Evolutionary conservation across 208 protist species (phyloP), one percentile per base, ranked within the genome.

Genomic region (Leishmania guyanensis): DNA sequence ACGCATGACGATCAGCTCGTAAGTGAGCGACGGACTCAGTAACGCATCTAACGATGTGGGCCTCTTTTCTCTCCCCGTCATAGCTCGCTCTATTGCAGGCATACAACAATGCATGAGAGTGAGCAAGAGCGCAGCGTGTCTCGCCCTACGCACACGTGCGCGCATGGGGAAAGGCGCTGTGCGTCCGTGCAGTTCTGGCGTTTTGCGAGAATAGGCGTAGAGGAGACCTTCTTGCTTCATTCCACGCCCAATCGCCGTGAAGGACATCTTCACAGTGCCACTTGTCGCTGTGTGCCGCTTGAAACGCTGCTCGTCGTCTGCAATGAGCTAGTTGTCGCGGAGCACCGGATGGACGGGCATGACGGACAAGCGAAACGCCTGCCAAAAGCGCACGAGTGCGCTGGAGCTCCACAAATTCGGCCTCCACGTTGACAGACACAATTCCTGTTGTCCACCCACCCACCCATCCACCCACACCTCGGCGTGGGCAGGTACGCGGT

Each of bases 321-420:
- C 86, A 80, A 98, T 95, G 26, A 98, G 86, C 0, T 88, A 80
- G 69, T 93, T 96, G 84, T 98, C 93, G 10, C 93, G 88, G 69
- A 98, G 82, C 36, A 96, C 90, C 3, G 93, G 93, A 65, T 88
- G 93, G 68, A 93, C 94, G 20, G 94, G 94, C 79, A 98, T 88
- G n/a, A 98, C 16, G 0, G 88, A 56, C 48, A 93, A 77, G 2
- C 89, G 88, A 20, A 98, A 68, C 22, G 48, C 75, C 79, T 97
- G 79, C 48, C 91, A 95, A 33, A 94, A 20, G 29, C 94, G 89
- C 53, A 83, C 73, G 36, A 97, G 84, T 50, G 89, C 81, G 76
- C 81, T 96, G n/a, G 92, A 87, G 70, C 86, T 90, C 94, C 94
- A 97, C 79, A 88, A 90, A 33, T 82, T 88, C n/a, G 94, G 92